Base-by-base conservation (phyloP, 495 filamentous ascomycete genomes). In the Podospora fimiseda region DNA sequence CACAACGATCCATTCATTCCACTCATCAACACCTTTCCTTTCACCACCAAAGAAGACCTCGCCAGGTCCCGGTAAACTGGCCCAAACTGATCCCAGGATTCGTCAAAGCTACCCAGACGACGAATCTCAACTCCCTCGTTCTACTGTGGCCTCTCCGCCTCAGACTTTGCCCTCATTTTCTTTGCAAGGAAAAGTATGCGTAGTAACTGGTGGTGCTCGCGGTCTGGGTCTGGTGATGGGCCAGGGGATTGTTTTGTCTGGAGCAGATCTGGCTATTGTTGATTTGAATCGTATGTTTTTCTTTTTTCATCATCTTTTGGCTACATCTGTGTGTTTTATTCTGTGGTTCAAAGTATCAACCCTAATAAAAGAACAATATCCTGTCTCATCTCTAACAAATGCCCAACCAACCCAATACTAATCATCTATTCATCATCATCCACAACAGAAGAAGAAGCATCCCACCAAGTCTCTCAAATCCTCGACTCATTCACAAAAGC, bases 191-290 rank as follows among this genome's bases (percentile, higher is more conserved):
- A 84, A 82, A 60, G 86, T 89, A 5, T 87, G 75, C 20, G 74
- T 94, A 5, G 86, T 95, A 2, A 95, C 90, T 9, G 90, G 90
- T 27, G 90, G 90, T 58, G 90, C 90, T 37, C 75, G 90, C 59
- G 90, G 90, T 3, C 66, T 95, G 59, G 90, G 90, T 44, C 73
- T 96, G 59, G 90, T 95, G 30, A 95, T 97, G 91, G 85, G 82
- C 33, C 89, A 95, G 66, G 90, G 84, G 3, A 79, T 94, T 57
- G 85, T 96, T 22, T 81, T 86, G 11, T 90, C 86, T 51, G 92
- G 92, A 24, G 88, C 88, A 7, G 86, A 95, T 67, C 76, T 95
- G 55, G 92, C 91, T 7, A 87, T 97, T 72, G 88, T 96, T 14
- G 91, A 97, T 70, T 66, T 96, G 67, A 95, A 96, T 68, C 85